Evolutionary conservation across 23 red algal genomes (phyloP), one percentile per base, ranked within the genome.

Genomic region (Pyropia haitanensis): DNA sequence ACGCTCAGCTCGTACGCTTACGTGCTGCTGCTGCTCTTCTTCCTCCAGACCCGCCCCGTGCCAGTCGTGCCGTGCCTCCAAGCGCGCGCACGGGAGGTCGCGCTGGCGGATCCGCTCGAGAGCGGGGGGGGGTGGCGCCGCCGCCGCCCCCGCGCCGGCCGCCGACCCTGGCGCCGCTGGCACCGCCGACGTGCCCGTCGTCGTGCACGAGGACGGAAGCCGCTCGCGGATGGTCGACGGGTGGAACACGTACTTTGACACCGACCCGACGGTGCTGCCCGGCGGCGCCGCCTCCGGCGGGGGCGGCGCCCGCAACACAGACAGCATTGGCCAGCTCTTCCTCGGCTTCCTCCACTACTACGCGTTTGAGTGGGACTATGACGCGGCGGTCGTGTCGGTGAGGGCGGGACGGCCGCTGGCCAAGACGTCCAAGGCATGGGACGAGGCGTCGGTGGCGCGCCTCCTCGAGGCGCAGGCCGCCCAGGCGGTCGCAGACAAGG

Each of bases 1-100:
- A 98, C 94, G 28, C 78, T 98, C 54, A 98, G 94, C 65, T 90
- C 84, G 17, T 98, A 98, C 60, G 78, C 94, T 1, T 98, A 91
- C 28, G 79, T 86, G 23, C 60, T 98, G 27, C 49, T 98, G 70
- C 64, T 91, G 16, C 81, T 98, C 61, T 80, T 87, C 26, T 98
- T 77, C 69, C 57, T 98, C 21, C 82, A 88, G 60, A 60, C 68
- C 9, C 25, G 81, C 4, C 31, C 70, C 8, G 75, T 60, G 49
- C 84, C 92, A 18, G 70, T 98, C 1, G 65, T 98, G 52, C 94
- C 94, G 27, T 98, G 80, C 49, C 49, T 98, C 60, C 94, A 98
- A 51, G 21, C 44, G 30, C 48, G 50, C 0, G 24, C 20, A 16
- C 73, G 63, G 32, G 20, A 26, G 24, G 51, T 26, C 8, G 19